Conservation (phyloP, 441 rosid species). For the Breynia disticha region DNA sequence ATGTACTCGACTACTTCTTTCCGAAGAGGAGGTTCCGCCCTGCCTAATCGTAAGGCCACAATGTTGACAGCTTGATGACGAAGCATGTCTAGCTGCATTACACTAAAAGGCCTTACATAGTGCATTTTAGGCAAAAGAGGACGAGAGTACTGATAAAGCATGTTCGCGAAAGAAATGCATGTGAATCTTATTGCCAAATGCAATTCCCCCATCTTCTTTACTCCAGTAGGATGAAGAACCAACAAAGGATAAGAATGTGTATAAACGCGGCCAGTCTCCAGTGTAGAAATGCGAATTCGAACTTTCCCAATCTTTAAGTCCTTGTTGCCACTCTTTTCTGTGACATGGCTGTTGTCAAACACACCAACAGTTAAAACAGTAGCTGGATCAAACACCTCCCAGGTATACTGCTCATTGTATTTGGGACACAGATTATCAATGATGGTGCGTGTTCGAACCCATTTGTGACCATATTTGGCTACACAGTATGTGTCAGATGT, state of each 20-base stretch:
- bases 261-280: conserved; percentile 78
- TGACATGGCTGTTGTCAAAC: conserved; percentile 76
- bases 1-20: conserved; percentile 88
- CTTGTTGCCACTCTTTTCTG: conserved; percentile 59
- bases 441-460: conserved; percentile 84
- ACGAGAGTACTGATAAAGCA: conserved; percentile 67
- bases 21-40: conserved; percentile 85
- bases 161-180: conserved; percentile 64
- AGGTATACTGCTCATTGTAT: conserved; percentile 83
- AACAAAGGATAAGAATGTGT: conserved; percentile 81
- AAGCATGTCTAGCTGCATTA: conserved; percentile 86
- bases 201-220: conserved; percentile 90
- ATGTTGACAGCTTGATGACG: conserved; percentile 80
- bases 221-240: conserved; percentile 77
- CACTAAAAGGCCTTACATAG: conserved; percentile 63
- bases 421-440: conserved; percentile 70
- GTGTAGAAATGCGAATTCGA: conserved; percentile 73
- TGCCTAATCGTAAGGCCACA: conserved; percentile 72
- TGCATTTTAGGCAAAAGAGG: conserved; percentile 93
- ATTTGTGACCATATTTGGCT: conserved; percentile 87
- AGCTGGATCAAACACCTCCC: conserved; percentile 95
- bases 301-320: conserved; percentile 88
- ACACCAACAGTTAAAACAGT: conserved; percentile 86
- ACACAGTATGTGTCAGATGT: conserved; percentile 88
- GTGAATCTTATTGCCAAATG: conserved; percentile 83